phyloP scores from a whole-genome alignment of 164 flowering plant species.

The Echeveria elegans region DNA sequence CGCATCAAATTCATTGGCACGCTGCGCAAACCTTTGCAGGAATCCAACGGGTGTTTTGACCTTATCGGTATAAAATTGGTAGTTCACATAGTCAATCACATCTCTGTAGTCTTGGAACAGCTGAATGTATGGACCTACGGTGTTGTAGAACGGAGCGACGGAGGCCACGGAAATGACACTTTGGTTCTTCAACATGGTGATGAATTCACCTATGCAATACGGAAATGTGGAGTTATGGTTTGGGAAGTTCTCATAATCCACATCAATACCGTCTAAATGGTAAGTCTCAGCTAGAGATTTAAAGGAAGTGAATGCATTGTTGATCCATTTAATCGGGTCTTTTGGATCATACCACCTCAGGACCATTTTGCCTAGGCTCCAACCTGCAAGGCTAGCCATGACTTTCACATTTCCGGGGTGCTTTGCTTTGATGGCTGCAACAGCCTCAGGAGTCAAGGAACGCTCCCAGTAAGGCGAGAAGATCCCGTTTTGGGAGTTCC shows the following conservation, averaged over 20 bases:
- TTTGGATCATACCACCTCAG: slow-evolving; percentile 41
- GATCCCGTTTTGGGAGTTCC: slow-evolving; percentile 38
- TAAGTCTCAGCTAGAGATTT: slow-evolving; percentile 23
- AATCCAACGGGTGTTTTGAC: slow-evolving; percentile 28
- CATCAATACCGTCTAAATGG: slow-evolving; percentile 59
- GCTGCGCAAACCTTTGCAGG: slow-evolving; percentile 25
- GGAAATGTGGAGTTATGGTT: slow-evolving; percentile 28
- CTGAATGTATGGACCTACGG: slow-evolving; percentile 31
- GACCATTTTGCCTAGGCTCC: slow-evolving; percentile 39
- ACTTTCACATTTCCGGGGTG: slow-evolving; percentile 49
- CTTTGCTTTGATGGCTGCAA: slow-evolving; percentile 22
- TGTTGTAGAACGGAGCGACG: slow-evolving; percentile 44
- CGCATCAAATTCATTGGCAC: slow-evolving; percentile 25
- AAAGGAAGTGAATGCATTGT: slow-evolving; percentile 46
- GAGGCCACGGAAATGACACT: slow-evolving; percentile 47
- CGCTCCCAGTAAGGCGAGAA: slow-evolving; percentile 53
- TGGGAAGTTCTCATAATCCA: slow-evolving; percentile 54
- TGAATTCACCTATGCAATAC: slow-evolving; percentile 57
- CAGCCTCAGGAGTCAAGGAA: slow-evolving; percentile 37
- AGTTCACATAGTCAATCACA: slow-evolving; percentile 52
- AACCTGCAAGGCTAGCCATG: slow-evolving; percentile 63
- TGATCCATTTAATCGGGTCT: slow-evolving; percentile 32
- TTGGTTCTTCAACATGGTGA: slow-evolving; percentile 40
- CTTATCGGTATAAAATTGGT: slow-evolving; percentile 60
- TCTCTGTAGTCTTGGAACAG: slow-evolving; percentile 26